Evolutionary conservation across 805 yeast species (phyloP).

Genomic region (Cyberlindnera mycetangii): DNA sequence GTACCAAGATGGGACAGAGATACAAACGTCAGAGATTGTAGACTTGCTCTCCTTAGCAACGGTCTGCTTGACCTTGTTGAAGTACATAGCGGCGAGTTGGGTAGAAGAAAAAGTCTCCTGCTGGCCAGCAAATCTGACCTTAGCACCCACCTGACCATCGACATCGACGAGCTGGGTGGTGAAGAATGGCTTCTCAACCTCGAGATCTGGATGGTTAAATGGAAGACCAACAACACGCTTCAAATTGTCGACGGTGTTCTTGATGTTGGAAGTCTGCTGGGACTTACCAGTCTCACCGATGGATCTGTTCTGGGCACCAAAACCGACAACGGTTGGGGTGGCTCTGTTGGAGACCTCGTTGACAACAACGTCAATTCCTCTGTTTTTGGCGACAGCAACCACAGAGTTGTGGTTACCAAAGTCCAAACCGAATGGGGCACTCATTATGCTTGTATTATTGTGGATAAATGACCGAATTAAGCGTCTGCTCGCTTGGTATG

Average conservation of each 20-base stretch:
- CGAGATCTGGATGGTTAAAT: constrained; percentile 72
- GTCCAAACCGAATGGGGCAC: constrained; percentile 96
- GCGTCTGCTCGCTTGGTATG: background rate
- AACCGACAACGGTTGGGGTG: constrained; percentile 91
- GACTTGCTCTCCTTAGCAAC: constrained; percentile 76
- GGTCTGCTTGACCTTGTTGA: constrained; percentile 83
- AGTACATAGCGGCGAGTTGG: constrained; percentile 92
- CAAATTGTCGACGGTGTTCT: constrained; percentile 93
- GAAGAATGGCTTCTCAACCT: constrained; percentile 68
- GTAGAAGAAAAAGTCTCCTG: constrained; percentile 77
- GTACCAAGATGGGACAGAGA: constrained; percentile 97
- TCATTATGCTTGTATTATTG: constrained; percentile 45
- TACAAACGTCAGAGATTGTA: constrained; percentile 79
- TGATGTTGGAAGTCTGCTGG: constrained; percentile 93
- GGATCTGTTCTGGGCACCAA: constrained; percentile 83
- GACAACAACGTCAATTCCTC: constrained; percentile 97
- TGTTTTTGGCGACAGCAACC: constrained; percentile 93
- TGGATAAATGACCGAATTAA: background rate
- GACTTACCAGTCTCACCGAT: constrained; percentile 96
- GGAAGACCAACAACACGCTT: constrained; percentile 88
- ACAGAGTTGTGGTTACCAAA: constrained; percentile 94
- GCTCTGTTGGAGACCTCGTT: constrained; percentile 98
- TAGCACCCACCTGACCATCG: constrained; percentile 77
- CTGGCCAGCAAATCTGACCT: constrained; percentile 81
- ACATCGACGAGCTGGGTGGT: constrained; percentile 69